These are phyloP conservation scores for Verticillium nonalfalfae DNA, from an alignment of 2,329 filamentous ascomycete genomes.

Conservation along the genomic window DNA sequence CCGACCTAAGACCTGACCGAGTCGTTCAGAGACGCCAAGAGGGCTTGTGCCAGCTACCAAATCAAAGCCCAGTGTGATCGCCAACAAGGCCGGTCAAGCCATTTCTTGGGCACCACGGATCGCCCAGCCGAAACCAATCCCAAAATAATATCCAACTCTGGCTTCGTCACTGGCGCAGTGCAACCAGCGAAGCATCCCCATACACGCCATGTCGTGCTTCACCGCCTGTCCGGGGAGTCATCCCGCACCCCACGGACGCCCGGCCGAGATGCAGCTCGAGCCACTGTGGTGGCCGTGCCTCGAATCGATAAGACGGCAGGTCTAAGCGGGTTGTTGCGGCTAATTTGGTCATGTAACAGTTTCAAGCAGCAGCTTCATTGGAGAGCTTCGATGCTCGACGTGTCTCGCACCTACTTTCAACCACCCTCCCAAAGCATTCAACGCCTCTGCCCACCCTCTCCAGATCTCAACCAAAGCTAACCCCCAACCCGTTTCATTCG, in stretches of 20 bases:
- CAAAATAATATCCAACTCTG: neutral
- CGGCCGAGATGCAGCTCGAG: neutral
- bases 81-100: neutral
- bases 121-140: neutral
- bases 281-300: neutral
- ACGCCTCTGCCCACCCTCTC: neutral
- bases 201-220: neutral
- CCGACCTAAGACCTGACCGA: no score
- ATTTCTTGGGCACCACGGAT: neutral
- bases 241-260: neutral
- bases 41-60: neutral
- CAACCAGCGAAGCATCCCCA: neutral
- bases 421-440: neutral
- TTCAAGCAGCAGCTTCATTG: slow-evolving; percentile 5
- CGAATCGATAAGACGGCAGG: slow-evolving; percentile 1
- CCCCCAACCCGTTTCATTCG: neutral
- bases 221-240: neutral
- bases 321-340: slow-evolving; percentile 11
- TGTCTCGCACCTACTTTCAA: neutral
- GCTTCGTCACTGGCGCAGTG: neutral
- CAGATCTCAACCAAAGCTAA: neutral
- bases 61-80: neutral
- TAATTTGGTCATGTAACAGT: slow-evolving; percentile 11
- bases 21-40: no score
- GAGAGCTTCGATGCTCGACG: slow-evolving; percentile 4